Percentiles rank a stretch among this genome's conserved stretches.
Conservation (phyloP, 2,329 filamentous ascomycete genomes). For the Colletotrichum falcatum region DNA sequence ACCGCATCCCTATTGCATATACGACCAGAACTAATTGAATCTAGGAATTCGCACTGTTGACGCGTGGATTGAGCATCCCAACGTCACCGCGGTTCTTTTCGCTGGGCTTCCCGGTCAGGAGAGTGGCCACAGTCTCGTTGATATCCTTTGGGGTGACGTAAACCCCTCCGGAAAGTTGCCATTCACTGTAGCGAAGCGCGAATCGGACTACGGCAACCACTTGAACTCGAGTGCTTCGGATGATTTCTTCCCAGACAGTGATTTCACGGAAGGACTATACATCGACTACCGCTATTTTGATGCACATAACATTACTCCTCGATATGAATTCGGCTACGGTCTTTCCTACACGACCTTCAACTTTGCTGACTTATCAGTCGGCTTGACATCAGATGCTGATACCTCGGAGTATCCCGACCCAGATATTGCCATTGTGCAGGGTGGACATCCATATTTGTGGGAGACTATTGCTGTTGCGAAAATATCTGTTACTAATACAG, state of each 20-base stretch:
- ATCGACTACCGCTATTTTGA: constrained; percentile 69
- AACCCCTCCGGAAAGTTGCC: constrained; percentile 70
- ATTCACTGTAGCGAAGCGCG: constrained; percentile 70
- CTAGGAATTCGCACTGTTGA: constrained; percentile 65
- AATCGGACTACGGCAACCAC: constrained; percentile 65
- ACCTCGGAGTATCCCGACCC: constrained; percentile 56
- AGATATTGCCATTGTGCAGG: constrained; percentile 53
- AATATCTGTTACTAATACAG: constrained; percentile 57
- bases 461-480: constrained; percentile 56
- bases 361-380: constrained; percentile 57
- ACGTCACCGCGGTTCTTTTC: constrained; percentile 73
- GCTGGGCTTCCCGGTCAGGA: constrained; percentile 75
- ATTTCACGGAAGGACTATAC: constrained; percentile 64
- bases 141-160: constrained; percentile 68
- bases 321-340: constrained; percentile 69
- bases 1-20: constrained; percentile 43
- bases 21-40: not conserved
- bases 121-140: constrained; percentile 66
- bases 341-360: constrained; percentile 67
- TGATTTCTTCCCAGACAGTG: constrained; percentile 59
- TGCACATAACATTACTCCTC: constrained; percentile 58
- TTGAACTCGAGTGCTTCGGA: constrained; percentile 48
- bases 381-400: constrained; percentile 45
- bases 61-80: constrained; percentile 70
- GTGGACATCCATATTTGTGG: constrained; percentile 62